Evolutionary conservation across 768 basidiomycete species (phyloP), one percentile per base, ranked within the genome.

Genomic region (Mycena galericulata): DNA sequence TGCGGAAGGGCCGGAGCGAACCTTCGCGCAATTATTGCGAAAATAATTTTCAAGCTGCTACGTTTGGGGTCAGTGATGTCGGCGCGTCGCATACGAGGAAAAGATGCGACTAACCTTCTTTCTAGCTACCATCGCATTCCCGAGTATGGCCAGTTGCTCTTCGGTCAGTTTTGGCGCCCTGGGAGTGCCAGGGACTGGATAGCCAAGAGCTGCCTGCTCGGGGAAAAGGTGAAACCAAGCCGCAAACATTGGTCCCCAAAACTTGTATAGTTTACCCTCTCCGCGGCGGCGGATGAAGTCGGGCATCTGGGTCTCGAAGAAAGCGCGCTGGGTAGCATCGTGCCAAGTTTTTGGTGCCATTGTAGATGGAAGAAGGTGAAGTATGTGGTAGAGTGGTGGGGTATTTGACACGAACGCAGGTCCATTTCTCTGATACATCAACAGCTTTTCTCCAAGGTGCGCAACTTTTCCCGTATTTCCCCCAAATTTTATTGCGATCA

Each of bases 201-300:
- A 30, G 15, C 50, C 50, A 6, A 51, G 50, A 18, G 18, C 6
- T 5, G 20, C 29, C 29, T 51, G 29, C 30, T 51, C 50, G 4
- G 50, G 50, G 29, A 15, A 51, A 17, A 15, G 10, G 6, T 32
- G 50, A 30, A 51, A 51, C 50, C 50, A 51, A 17, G 29, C 27
- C 29, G 30, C 50, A 30, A 30, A 51, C 50, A 51, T 51, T 30
- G 50, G 50, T 7, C 50, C 50, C 50, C 50, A 51, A 20, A 51
- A 51, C 30, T 32, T 51, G 50, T 51, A 51, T 7, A 32, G 27
- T 32, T 51, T 51, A 7, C 15, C 27, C 20, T 51, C 29, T 17
- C 14, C 14, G 4, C 18, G 50, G 18, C 27, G 50, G 4, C 5
- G 12, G 14, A 51, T 32, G 29, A 51, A 51, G 1, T 17, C 29